Percentiles rank a stretch among this genome's conserved stretches.
These are phyloP conservation scores for Kitagawia praeruptora DNA, from an alignment of 129 eudicot species.

Conservation along the genomic window DNA sequence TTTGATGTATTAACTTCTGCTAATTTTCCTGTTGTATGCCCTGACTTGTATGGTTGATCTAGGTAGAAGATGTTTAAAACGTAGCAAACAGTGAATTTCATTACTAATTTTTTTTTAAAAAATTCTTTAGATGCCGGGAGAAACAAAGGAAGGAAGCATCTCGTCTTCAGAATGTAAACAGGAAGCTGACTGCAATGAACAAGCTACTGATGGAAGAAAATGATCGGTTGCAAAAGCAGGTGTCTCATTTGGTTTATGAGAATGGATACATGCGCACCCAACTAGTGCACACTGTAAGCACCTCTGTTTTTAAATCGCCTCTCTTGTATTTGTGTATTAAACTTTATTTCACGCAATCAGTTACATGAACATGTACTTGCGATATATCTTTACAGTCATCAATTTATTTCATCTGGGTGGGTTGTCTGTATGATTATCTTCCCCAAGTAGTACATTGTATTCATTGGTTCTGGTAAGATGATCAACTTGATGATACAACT, in stretches of 20 bases:
- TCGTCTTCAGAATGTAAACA: constrained; percentile 75
- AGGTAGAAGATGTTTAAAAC: background rate
- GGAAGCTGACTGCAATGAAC: constrained; percentile 87
- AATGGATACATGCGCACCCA: constrained; percentile 71
- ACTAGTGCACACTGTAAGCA: constrained; percentile 36
- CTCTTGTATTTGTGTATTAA: background rate
- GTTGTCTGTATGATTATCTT: background rate
- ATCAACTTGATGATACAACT: background rate
- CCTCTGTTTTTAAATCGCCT: background rate
- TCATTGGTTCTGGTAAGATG: background rate
- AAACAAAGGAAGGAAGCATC: constrained; percentile 95
- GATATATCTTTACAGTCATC: background rate
- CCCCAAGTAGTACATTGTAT: background rate
- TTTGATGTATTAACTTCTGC: background rate
- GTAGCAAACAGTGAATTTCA: background rate
- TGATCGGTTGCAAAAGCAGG: constrained; percentile 80
- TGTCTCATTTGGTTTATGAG: constrained; percentile 77
- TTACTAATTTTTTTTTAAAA: background rate
- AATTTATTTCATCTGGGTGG: background rate
- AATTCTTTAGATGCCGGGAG: constrained; percentile 59
- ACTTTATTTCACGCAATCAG: background rate
- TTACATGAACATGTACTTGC: background rate
- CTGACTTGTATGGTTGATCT: background rate
- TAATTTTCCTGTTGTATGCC: background rate
- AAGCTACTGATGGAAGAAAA: constrained; percentile 93